Evolutionary conservation across 1,139 yeast genomes (phyloP).

Genomic region (Sugiyamaella sp.): DNA sequence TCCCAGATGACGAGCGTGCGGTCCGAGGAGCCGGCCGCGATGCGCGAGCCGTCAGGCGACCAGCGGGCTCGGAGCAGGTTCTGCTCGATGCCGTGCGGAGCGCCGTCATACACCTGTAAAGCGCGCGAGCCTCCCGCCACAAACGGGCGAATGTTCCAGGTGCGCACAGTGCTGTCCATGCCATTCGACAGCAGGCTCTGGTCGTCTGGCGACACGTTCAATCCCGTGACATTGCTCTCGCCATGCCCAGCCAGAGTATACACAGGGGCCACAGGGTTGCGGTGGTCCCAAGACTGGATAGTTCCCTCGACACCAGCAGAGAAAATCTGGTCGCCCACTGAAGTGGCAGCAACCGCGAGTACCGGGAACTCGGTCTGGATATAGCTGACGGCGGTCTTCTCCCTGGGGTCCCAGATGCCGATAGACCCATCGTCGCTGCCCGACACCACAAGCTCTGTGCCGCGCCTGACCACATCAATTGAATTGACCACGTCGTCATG

Average conservation of each 20-base stretch:
- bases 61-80: constrained; percentile 55
- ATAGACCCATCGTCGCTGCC: constrained; percentile 70
- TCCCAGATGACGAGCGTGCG: constrained; percentile 64
- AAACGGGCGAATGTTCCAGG: constrained; percentile 57
- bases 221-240: constrained; percentile 53
- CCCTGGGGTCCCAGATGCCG: constrained; percentile 64
- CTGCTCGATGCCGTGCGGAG: constrained; percentile 58
- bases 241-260: constrained; percentile 50
- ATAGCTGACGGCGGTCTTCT: constrained; percentile 47
- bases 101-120: constrained; percentile 58
- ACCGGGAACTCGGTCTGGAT: constrained; percentile 59
- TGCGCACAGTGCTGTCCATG: constrained; percentile 58
- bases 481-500: constrained; percentile 63
- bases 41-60: constrained; percentile 44
- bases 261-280: constrained; percentile 26
- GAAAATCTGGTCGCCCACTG: constrained; percentile 50
- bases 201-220: constrained; percentile 54
- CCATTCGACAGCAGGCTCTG: constrained; percentile 57
- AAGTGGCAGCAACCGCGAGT: constrained; percentile 52
- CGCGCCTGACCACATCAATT: constrained; percentile 44
- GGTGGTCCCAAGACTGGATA: constrained; percentile 58
- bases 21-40: constrained; percentile 68
- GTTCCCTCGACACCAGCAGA: constrained; percentile 71
- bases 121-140: constrained; percentile 49
- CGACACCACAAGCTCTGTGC: constrained; percentile 48